These are phyloP conservation scores for Erysimum cheiri DNA, from an alignment of 441 rosid species.

Conservation along the genomic window DNA sequence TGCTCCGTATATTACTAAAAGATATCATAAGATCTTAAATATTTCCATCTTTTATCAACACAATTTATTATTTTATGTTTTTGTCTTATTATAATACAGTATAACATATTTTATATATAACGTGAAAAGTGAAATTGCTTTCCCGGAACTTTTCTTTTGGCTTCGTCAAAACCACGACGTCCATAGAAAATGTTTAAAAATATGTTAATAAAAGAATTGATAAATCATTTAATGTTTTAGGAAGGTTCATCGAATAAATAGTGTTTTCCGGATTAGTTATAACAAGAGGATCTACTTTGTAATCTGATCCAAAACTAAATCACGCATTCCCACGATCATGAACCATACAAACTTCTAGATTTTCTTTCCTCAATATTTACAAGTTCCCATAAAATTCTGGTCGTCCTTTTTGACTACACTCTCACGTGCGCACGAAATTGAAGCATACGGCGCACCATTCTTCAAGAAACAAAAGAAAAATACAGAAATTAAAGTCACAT, in stretches of 20 bases:
- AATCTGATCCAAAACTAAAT: slow-evolving; percentile 14
- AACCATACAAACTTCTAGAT: slow-evolving; percentile 34
- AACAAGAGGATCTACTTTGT: slow-evolving; percentile 38
- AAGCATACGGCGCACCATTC: slow-evolving; percentile 40
- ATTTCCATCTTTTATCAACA: not conserved
- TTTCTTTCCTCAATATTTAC: not conserved
- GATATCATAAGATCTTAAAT: not conserved
- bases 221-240: not conserved
- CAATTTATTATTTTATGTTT: not conserved
- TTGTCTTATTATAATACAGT: not conserved
- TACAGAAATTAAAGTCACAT: slow-evolving; percentile 3
- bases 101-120: too few relatives aligned
- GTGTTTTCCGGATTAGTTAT: slow-evolving; percentile 10
- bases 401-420: slow-evolving; percentile 43
- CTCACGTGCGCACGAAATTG: slow-evolving; percentile 43
- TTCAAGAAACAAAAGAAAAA: slow-evolving; percentile 6
- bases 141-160: not conserved
- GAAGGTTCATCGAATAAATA: slow-evolving; percentile 37
- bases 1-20: not conserved
- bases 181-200: not conserved
- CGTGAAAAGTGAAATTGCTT: slow-evolving; percentile 11
- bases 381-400: slow-evolving; percentile 22
- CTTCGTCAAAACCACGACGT: slow-evolving; percentile 6
- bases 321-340: slow-evolving; percentile 41
- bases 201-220: not conserved